phyloP scores from a whole-genome alignment of 768 basidiomycete species.

The Tricholoma matsutake region DNA sequence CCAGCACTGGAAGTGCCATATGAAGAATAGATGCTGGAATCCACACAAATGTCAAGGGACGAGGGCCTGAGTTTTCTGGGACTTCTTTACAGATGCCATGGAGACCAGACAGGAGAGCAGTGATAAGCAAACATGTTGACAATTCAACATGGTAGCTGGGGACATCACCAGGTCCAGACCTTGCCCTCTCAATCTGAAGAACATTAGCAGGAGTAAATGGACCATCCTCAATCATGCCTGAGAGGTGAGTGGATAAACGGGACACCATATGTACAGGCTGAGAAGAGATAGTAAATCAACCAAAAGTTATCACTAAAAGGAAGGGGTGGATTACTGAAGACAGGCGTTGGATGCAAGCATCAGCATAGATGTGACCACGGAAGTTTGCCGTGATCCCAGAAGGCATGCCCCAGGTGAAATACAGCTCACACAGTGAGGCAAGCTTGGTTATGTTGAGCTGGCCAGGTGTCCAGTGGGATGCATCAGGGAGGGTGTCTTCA shows the following conservation, averaged over 20 bases:
- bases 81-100: background rate
- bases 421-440: background rate
- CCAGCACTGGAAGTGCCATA: background rate
- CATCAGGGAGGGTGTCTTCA: background rate
- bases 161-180: background rate
- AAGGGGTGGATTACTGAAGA: background rate
- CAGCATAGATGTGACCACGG: background rate
- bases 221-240: background rate
- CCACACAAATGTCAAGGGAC: background rate
- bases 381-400: background rate
- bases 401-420: background rate
- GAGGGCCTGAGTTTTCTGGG: background rate
- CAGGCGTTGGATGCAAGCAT: background rate
- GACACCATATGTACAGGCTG: too few species aligned
- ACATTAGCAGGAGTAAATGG: background rate
- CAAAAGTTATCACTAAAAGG: background rate
- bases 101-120: background rate
- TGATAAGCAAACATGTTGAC: background rate
- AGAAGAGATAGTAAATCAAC: background rate
- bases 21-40: background rate
- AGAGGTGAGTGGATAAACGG: background rate
- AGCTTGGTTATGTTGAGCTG: background rate
- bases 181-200: background rate
- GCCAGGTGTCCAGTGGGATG: background rate
- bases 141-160: background rate